phyloP scores from a whole-genome alignment of 805 yeast genomes.

The Teunomyces atbi region DNA sequence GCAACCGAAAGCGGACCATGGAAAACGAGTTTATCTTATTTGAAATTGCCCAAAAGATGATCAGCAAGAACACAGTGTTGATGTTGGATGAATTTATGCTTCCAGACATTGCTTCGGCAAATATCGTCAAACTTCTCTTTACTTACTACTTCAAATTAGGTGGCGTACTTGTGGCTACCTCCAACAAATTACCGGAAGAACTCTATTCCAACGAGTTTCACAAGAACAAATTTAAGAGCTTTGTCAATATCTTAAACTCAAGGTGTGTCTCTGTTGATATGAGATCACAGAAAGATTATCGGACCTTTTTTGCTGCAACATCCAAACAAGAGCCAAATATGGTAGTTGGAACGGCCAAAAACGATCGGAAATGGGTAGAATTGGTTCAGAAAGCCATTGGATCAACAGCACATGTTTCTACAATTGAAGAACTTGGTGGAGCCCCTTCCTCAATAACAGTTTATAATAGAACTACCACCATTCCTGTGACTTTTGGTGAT shows the following conservation, averaged over 20 bases:
- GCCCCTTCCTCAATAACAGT: conserved; percentile 40
- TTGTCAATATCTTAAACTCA: conserved; percentile 53
- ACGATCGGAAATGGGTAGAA: conserved; percentile 33
- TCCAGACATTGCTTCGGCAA: conserved; percentile 75
- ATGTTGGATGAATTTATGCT: conserved; percentile 74
- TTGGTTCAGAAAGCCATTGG: conserved; percentile 19
- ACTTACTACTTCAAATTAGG: conserved; percentile 71
- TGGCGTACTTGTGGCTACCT: conserved; percentile 72
- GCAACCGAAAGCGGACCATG: conserved; percentile 13
- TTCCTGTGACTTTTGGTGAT: conserved; percentile 42
- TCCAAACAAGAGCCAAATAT: conserved; percentile 22
- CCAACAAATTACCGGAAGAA: conserved; percentile 71
- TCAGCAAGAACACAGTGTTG: conserved; percentile 54
- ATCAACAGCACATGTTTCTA: neutral
- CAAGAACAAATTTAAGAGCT: conserved; percentile 54
- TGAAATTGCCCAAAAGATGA: conserved; percentile 66
- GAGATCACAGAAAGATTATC: conserved; percentile 57
- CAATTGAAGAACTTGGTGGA: conserved; percentile 18
- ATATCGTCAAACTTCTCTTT: conserved; percentile 61
- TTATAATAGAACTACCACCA: conserved; percentile 51
- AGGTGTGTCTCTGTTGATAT: conserved; percentile 64
- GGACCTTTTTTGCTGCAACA: conserved; percentile 29
- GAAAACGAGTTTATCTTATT: conserved; percentile 65
- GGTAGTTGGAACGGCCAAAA: conserved; percentile 23
- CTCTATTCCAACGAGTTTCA: conserved; percentile 65